Base-by-base conservation (phyloP, 2,329 filamentous ascomycete genomes). In the Neofusicoccum laricinum region DNA sequence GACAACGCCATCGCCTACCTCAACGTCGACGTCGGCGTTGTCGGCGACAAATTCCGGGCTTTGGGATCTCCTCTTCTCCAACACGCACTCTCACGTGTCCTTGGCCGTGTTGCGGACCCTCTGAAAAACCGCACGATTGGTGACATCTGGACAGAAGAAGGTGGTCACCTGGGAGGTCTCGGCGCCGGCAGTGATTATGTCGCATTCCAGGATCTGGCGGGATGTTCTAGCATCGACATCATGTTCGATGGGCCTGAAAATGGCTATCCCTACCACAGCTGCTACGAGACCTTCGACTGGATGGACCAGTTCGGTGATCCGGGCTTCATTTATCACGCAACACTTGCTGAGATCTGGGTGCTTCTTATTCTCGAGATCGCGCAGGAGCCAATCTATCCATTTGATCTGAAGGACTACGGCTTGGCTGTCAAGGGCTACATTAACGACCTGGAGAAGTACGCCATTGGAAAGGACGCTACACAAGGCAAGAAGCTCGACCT, bases 281-380 rank as follows among this genome's bases (percentile, higher is more conserved):
- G 90, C 77, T 96, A 96, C 77, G 94, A 98, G 73, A 96, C 88
- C 62, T 93, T 91, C 70, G 89, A 93, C 49, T 94, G 92, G 88
- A 92, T 98, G 84, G 82, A 88, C 30, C 84, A 84, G 41, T 87
- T 91, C 66, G 89, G 91, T 21, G 95, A 99, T 74, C 92, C 92
- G 0, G 88, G 85, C 1, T 97, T 97, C 72, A 77, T 84, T 11
- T 95, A 96, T 73, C 95, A 98, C 78, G 85, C 83, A 45, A 78
- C 90, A 5, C 85, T 98, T 65, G 91, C 87, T 11, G 88, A 97
- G 76, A 82, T 98, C 45, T 89, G 92, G 77, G 88, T 88, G 1
- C 82, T 98, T 2, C 80, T 98, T n/a, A 85, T 95, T 61, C 85
- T 97, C 19, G 93, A 98, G 71, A 84, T 97, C 12, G 84, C 90